Conservation (phyloP, 2,329 filamentous ascomycete genomes). For the Gremmenia infestans region DNA sequence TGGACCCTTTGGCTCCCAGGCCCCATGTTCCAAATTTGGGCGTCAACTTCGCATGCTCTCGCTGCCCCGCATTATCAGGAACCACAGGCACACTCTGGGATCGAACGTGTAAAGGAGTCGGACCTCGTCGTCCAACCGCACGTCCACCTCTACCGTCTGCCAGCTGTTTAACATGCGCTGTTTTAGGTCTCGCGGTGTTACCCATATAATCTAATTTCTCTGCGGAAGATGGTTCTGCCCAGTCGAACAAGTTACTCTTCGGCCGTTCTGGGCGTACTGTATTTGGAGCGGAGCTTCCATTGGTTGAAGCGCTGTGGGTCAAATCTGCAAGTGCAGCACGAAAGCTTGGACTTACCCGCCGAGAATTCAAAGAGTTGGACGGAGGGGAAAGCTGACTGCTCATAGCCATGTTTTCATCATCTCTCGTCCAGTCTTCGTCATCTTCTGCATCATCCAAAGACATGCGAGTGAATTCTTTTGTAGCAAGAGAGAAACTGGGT, state of each 20-base stretch:
- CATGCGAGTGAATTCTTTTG: slow-evolving; percentile 42
- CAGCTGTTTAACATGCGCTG: slow-evolving; percentile 72
- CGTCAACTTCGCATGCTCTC: slow-evolving; percentile 49
- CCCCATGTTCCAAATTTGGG: slow-evolving; percentile 80
- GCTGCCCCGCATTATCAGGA: slow-evolving; percentile 51
- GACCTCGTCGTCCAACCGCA: slow-evolving; percentile 59
- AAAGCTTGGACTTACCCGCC: slow-evolving; percentile 48
- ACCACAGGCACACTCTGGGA: slow-evolving; percentile 77
- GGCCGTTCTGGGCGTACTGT: slow-evolving; percentile 53
- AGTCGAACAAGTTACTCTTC: slow-evolving; percentile 70
- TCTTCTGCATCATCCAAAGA: slow-evolving; percentile 61
- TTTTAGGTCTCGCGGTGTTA: slow-evolving; percentile 61
- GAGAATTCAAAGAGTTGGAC: slow-evolving; percentile 48
- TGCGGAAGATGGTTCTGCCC: slow-evolving; percentile 61
- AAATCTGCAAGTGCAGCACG: slow-evolving; percentile 50
- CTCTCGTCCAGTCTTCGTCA: slow-evolving; percentile 57
- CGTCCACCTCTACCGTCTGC: slow-evolving; percentile 66
- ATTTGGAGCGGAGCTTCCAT: slow-evolving; percentile 28
- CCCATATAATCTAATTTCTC: slow-evolving; percentile 57
- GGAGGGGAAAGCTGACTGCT: slow-evolving; percentile 56
- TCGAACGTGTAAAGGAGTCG: slow-evolving; percentile 62
- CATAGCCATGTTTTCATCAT: slow-evolving; percentile 47
- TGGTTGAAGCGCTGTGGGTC: slow-evolving; percentile 41
- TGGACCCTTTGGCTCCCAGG: slow-evolving; percentile 70
- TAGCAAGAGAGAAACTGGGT: slow-evolving; percentile 29